These are phyloP conservation scores for Cladophialophora exuberans DNA, from an alignment of 2,329 filamentous ascomycete genomes.

Conservation along the genomic window DNA sequence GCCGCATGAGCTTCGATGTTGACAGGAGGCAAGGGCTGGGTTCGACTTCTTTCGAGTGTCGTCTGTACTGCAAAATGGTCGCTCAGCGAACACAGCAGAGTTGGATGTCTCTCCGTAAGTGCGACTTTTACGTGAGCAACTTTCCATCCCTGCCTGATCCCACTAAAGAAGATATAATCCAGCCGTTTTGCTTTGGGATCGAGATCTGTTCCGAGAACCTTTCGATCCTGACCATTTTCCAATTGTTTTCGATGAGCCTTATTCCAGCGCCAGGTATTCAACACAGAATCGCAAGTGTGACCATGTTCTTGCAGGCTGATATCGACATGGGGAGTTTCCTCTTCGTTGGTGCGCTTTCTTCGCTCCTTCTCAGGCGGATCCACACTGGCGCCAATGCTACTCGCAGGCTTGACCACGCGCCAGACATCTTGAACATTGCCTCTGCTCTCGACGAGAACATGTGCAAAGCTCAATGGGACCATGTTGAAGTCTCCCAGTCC, in stretches of 20 bases:
- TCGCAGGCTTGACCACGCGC: conserved; percentile 81
- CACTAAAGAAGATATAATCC: conserved; percentile 84
- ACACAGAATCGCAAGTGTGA: conserved; percentile 79
- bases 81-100: conserved; percentile 81
- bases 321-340: conserved; percentile 67
- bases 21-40: not conserved
- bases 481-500: conserved; percentile 96
- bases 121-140: conserved; percentile 73
- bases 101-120: conserved; percentile 80
- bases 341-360: conserved; percentile 51
- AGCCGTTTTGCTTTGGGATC: conserved; percentile 83
- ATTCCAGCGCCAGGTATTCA: conserved; percentile 94
- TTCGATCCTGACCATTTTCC: conserved; percentile 64
- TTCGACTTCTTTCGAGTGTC: conserved; percentile 55
- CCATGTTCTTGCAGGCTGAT: conserved; percentile 82
- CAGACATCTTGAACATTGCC: conserved; percentile 81
- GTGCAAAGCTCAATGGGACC: conserved; percentile 82
- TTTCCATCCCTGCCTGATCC: conserved; percentile 58
- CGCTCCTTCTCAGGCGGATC: conserved; percentile 69
- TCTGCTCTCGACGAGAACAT: conserved; percentile 78
- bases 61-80: conserved; percentile 94
- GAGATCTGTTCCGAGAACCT: conserved; percentile 65
- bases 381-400: conserved; percentile 73
- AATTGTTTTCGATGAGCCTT: conserved; percentile 70
- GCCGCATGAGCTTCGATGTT: conserved; percentile 20